Conservation (phyloP, 495 filamentous ascomycete genomes). For the Penicillium taxi region DNA sequence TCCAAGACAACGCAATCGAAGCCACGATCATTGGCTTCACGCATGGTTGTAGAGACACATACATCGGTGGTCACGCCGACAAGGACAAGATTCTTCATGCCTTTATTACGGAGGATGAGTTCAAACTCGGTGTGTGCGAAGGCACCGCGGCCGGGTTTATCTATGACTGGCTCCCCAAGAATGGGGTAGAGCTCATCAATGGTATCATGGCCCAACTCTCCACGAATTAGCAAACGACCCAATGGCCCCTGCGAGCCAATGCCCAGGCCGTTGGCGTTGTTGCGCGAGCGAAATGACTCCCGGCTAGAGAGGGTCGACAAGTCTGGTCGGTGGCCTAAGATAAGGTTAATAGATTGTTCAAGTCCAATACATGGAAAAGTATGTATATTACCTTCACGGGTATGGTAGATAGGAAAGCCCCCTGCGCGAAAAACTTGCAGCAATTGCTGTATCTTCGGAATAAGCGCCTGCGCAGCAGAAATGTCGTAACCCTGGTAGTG, state of each 20-base stretch:
- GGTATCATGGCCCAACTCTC: conserved; percentile 55
- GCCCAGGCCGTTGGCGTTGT: conserved; percentile 46
- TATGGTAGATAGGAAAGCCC: conserved; percentile 58
- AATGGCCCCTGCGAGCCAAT: conserved; percentile 56
- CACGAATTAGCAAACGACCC: conserved; percentile 56
- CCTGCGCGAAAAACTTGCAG: conserved; percentile 50
- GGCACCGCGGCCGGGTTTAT: conserved; percentile 61
- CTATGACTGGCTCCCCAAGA: conserved; percentile 52
- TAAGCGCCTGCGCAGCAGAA: conserved; percentile 41
- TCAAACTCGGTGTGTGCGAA: conserved; percentile 61
- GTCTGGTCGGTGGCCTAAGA: conserved; percentile 53
- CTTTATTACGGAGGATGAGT: conserved; percentile 50
- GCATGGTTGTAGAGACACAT: conserved; percentile 60
- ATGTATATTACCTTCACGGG: conserved; percentile 45
- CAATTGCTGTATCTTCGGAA: conserved; percentile 47
- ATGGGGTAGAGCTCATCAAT: conserved; percentile 52
- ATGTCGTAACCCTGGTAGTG: conserved; percentile 53
- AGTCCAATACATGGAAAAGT: not conserved
- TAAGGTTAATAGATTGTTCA: conserved; percentile 10
- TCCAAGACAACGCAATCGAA: conserved; percentile 58
- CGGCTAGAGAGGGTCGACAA: conserved; percentile 51
- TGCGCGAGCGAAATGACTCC: conserved; percentile 46
- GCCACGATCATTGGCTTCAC: conserved; percentile 66
- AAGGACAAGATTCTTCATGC: conserved; percentile 59
- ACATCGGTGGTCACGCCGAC: conserved; percentile 64